Conservation (phyloP, 805 yeast genomes). For the Kurtzmaniella fragi region DNA sequence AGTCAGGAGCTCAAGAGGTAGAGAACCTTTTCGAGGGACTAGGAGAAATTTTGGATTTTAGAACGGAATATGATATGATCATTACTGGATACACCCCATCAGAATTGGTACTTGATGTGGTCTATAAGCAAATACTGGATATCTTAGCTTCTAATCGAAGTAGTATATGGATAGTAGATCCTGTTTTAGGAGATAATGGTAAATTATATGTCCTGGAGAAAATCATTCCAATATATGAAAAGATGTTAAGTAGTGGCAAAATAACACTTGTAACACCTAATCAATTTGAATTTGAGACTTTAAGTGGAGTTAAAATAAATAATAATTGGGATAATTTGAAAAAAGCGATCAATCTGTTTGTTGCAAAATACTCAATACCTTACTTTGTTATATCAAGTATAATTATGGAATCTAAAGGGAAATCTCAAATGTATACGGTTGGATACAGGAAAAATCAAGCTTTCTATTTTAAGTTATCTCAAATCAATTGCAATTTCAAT, state of each 20-base stretch:
- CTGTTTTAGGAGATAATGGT: conserved; percentile 91
- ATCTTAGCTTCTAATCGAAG: background rate
- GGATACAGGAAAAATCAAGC: conserved; percentile 23
- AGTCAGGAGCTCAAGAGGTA: conserved; percentile 29
- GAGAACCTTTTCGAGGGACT: conserved; percentile 26
- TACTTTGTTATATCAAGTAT: conserved; percentile 60
- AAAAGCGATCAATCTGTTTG: conserved; percentile 37
- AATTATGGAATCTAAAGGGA: conserved; percentile 19
- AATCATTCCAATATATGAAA: conserved; percentile 48
- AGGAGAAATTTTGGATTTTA: conserved; percentile 27
- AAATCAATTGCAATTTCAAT: conserved; percentile 56
- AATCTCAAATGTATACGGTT: conserved; percentile 27
- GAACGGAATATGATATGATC: conserved; percentile 50
- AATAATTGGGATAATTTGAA: conserved; percentile 25
- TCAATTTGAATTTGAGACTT: conserved; percentile 65
- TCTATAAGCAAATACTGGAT: conserved; percentile 38
- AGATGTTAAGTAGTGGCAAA: conserved; percentile 37
- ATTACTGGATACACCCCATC: conserved; percentile 79
- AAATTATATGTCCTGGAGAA: conserved; percentile 63
- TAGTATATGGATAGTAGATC: conserved; percentile 71
- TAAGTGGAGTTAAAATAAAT: conserved; percentile 45
- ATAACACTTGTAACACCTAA: conserved; percentile 63
- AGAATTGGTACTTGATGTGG: conserved; percentile 46
- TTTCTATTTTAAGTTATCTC: conserved; percentile 38
- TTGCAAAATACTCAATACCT: conserved; percentile 40